These are phyloP conservation scores for Reutealis trisperma DNA, from an alignment of 345 rosid genomes.

Conservation along the genomic window DNA sequence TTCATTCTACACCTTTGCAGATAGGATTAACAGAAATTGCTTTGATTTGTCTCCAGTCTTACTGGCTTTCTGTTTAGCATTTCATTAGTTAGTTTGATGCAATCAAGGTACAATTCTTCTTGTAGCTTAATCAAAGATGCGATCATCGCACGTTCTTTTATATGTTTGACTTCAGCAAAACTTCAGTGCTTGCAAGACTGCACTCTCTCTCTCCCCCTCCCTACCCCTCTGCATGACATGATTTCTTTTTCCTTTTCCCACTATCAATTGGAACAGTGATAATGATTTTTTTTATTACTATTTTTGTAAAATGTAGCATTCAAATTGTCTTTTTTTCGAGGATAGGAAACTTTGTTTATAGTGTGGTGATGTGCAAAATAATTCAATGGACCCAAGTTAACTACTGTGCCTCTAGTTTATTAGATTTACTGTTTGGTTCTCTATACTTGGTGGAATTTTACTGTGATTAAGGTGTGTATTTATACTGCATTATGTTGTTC, in stretches of 20 bases:
- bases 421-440: not conserved
- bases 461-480: not conserved
- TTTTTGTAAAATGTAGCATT: not conserved
- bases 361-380: not conserved
- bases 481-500: not conserved
- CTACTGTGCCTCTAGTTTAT: not conserved
- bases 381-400: not conserved
- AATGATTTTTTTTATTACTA: too few species aligned
- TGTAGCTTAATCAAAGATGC: not conserved
- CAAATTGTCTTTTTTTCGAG: too few species aligned
- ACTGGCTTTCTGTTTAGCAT: conserved; percentile 14
- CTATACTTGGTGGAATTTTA: not conserved
- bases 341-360: too few species aligned
- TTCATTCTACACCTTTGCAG: conserved; percentile 25
- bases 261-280: not conserved
- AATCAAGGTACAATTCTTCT: conserved; percentile 24
- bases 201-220: not conserved
- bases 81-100: conserved; percentile 27
- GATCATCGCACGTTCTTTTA: not conserved
- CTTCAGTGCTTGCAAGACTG: not conserved
- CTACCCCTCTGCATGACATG: not conserved
- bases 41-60: conserved; percentile 25
- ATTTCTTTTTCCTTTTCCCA: too few species aligned
- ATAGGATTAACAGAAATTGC: conserved; percentile 28
- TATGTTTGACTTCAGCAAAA: too few species aligned